phyloP scores from a whole-genome alignment of 306 rosid genomes.

The Vigna angularis region DNA sequence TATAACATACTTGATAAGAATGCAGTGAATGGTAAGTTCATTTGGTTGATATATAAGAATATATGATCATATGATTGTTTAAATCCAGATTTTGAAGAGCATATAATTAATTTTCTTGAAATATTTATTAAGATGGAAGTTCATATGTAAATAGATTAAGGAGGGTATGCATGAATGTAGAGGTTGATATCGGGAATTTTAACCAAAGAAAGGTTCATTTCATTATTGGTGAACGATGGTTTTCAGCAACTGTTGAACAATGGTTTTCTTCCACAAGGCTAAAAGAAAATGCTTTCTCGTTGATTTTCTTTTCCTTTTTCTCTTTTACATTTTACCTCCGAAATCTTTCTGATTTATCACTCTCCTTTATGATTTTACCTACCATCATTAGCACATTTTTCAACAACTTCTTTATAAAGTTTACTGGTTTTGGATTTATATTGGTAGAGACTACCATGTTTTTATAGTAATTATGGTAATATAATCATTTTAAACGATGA shows the following conservation, averaged over 20 bases:
- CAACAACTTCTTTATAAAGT: too few relatives aligned
- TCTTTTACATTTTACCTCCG: neutral
- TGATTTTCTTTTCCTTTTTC: neutral
- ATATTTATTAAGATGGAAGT: neutral
- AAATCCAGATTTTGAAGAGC: neutral
- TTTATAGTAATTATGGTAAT: too few relatives aligned
- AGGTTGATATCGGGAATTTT: constrained; percentile 13
- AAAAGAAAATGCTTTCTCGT: neutral
- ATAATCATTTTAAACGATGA: too few relatives aligned
- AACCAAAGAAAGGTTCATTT: neutral
- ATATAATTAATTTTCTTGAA: neutral
- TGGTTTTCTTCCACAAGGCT: constrained; percentile 27
- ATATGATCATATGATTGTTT: neutral
- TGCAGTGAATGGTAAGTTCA: too few relatives aligned
- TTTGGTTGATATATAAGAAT: neutral
- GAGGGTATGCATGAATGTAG: constrained; percentile 25
- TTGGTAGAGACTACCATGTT: too few relatives aligned
- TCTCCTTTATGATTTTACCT: too few relatives aligned
- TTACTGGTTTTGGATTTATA: too few relatives aligned
- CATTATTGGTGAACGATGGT: constrained; percentile 41
- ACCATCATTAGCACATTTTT: too few relatives aligned
- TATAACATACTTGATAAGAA: too few relatives aligned
- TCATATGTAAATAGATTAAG: neutral
- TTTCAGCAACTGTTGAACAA: constrained; percentile 34
- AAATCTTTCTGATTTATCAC: neutral